Evolutionary conservation across 257 asterid genomes (phyloP).

Genomic region (Solanum lycopersicoides): DNA sequence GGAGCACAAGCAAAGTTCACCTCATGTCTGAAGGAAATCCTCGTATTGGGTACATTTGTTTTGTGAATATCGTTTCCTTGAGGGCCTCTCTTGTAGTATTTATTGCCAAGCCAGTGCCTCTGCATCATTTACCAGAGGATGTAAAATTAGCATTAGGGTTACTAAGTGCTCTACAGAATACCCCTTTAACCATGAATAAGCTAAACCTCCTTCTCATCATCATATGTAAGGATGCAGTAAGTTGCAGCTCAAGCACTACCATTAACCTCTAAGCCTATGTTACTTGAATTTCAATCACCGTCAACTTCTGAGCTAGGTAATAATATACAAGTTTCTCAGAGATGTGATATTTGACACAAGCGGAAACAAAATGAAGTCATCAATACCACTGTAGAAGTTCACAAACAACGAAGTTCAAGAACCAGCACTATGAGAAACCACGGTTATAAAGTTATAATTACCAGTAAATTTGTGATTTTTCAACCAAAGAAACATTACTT

Average conservation of each 20-base stretch:
- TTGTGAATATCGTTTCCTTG: slow-evolving; percentile 80
- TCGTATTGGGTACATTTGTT: slow-evolving; percentile 71
- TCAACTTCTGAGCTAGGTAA: neutral
- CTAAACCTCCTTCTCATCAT: neutral
- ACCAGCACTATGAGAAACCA: neutral
- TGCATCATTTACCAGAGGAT: slow-evolving; percentile 10
- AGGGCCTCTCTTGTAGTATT: slow-evolving; percentile 63
- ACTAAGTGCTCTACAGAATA: neutral
- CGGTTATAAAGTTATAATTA: neutral
- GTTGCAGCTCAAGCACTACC: neutral
- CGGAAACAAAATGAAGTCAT: neutral
- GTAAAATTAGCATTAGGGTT: neutral
- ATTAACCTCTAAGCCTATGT: neutral
- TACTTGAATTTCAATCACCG: neutral
- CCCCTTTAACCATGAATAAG: neutral
- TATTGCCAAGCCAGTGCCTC: slow-evolving; percentile 86
- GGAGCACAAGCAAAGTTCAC: slow-evolving; percentile 19
- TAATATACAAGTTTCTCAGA: neutral
- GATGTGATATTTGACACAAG: neutral
- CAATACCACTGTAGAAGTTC: neutral
- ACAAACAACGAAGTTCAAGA: neutral
- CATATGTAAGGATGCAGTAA: neutral
- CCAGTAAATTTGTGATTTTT: neutral
- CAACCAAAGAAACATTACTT: neutral
- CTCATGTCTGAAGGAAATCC: slow-evolving; percentile 87